Evolutionary conservation across 2,329 filamentous ascomycete species (phyloP), one percentile per base, ranked within the genome.

Genomic region (Cadophora luteo-olivacea): DNA sequence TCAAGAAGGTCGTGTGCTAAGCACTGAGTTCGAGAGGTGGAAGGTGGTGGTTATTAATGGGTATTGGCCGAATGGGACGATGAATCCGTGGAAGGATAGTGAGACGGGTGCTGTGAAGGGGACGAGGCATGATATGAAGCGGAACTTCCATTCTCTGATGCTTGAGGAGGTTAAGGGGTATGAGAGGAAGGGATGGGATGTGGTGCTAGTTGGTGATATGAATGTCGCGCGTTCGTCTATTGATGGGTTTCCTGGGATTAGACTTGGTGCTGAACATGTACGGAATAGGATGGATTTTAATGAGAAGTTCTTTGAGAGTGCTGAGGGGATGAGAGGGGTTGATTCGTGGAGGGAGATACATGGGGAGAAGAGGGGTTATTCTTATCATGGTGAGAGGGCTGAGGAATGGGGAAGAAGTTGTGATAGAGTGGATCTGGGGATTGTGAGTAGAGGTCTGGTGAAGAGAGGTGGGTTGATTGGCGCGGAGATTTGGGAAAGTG

Each of bases 41-140:
- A 80, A 78, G 41, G 67, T 86, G 0, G 82, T 82, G 0, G 75
- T 87, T 25, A 79, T 86, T 73, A 86, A 87, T 70, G 79, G 86
- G 36, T 87, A 86, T 72, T 82, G 83, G 51, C 82, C 86, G 14
- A 87, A 86, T 72, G 85, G 85, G 2, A 87, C 85, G 0, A 77
- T 80, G 0, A 80, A 80, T 33, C 75, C 80, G 0, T 86, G 86
- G 74, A 80, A 80, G 22, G 78, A 82, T 65, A 77, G 83, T 0
- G n/a, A 70, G 1, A 85, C 80, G 0, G 84, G 84, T 3, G 68
- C 70, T 8, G 69, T 81, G 0, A 64, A 68, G 3, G 83, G 84
- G 0, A 86, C 82, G 0, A 77, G 85, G 19, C 84, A 87, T 74
- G 82, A 85, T 65, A 79, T 82, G 36, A 87, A 87, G 73, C 76